Conservation (phyloP, 2,329 filamentous ascomycete genomes). For the Cladorrhinum sp. region DNA sequence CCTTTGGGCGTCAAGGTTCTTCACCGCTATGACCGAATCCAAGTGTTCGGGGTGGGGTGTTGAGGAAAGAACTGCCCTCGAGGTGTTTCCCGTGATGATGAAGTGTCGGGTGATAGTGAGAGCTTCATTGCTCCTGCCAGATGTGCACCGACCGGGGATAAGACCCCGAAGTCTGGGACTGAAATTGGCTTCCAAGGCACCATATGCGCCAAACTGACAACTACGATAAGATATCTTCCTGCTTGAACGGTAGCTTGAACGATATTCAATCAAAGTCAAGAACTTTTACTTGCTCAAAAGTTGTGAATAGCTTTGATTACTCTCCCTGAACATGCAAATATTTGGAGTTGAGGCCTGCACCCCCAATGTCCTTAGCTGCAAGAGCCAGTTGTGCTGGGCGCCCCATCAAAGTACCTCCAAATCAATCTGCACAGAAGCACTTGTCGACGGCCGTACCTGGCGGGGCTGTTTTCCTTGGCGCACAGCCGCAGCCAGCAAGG, state of each 20-base stretch:
- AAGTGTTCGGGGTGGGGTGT: neutral
- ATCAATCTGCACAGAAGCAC: conserved; percentile 3
- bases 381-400: neutral
- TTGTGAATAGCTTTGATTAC: too few relatives aligned
- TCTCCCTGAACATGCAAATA: too few relatives aligned
- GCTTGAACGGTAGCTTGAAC: too few relatives aligned
- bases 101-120: neutral
- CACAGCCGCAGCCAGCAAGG: conserved; percentile 21
- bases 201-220: too few relatives aligned
- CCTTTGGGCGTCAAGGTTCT: neutral
- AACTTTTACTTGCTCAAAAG: too few relatives aligned
- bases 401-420: neutral
- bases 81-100: neutral
- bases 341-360: neutral
- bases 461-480: conserved; percentile 23
- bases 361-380: neutral
- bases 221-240: neutral
- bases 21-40: neutral
- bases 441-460: conserved; percentile 19
- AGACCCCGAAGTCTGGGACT: neutral
- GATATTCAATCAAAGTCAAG: too few relatives aligned
- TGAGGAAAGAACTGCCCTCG: neutral
- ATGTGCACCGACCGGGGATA: neutral
- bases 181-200: neutral
- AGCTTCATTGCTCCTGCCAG: conserved; percentile 4